Percentiles rank a stretch among this genome's conserved stretches.
Conservation (phyloP, 1,284 basidiomycete species). For the Vanrija humicola region DNA sequence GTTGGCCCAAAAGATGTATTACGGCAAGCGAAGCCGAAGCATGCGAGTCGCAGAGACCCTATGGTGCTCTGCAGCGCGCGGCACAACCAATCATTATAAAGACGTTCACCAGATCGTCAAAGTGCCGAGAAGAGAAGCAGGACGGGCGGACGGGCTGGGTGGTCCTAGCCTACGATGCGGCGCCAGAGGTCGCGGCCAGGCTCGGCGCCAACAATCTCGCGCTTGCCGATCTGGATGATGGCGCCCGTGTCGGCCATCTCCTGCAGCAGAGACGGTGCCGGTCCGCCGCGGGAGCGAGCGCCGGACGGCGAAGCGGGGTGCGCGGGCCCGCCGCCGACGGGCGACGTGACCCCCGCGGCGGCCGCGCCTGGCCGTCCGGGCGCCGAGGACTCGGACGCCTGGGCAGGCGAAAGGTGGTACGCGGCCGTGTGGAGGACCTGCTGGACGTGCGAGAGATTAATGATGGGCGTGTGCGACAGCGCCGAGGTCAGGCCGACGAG, state of each 20-base stretch:
- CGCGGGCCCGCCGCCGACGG: background rate
- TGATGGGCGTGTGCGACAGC: slow-evolving; percentile 26
- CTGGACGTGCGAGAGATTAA: slow-evolving; percentile 28
- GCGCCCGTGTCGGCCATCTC: slow-evolving; percentile 19
- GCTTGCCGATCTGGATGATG: slow-evolving; percentile 13
- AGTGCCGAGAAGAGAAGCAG: too few relatives aligned
- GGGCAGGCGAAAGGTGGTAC: slow-evolving; percentile 31
- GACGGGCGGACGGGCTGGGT: too few relatives aligned
- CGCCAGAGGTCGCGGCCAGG: slow-evolving; percentile 20
- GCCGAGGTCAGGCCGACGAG: slow-evolving; percentile 30
- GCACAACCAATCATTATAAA: too few relatives aligned
- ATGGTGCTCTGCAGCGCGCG: too few relatives aligned
- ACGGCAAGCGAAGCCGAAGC: too few relatives aligned
- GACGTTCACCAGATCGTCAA: too few relatives aligned
- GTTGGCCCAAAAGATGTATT: too few relatives aligned
- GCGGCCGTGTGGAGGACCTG: slow-evolving; percentile 34
- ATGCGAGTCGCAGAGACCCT: too few relatives aligned
- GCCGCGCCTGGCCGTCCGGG: background rate
- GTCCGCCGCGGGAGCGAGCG: too few relatives aligned
- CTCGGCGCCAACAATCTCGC: slow-evolving; percentile 19
- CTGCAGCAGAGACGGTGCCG: slow-evolving; percentile 6
- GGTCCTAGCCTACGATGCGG: slow-evolving; percentile 17
- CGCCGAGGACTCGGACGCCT: slow-evolving; percentile 20
- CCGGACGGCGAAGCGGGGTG: background rate
- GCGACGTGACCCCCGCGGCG: background rate